Conservation (phyloP, 495 filamentous ascomycete species). For the Parathielavia appendiculata region DNA sequence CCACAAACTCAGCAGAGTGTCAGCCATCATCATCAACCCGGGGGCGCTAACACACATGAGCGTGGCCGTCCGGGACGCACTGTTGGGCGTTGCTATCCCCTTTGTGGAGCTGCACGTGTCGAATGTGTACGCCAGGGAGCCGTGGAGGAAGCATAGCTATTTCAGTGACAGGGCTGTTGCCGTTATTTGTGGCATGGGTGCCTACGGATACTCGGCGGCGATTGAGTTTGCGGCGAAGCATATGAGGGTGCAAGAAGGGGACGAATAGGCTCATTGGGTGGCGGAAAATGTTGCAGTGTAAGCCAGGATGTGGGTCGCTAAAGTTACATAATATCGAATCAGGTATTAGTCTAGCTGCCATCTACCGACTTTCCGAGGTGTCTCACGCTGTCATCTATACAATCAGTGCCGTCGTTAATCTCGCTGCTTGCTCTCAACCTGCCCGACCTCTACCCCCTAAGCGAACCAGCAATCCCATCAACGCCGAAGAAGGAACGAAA, state of each 20-base stretch:
- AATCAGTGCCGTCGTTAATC: background rate
- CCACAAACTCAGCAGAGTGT: constrained; percentile 15
- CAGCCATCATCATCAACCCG: constrained; percentile 64
- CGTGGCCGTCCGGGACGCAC: constrained; percentile 62
- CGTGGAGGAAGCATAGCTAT: constrained; percentile 59
- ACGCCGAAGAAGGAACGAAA: background rate
- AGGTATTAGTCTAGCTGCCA: background rate
- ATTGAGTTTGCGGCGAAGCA: constrained; percentile 55
- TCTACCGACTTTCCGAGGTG: background rate
- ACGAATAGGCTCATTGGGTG: background rate
- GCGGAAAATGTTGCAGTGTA: background rate
- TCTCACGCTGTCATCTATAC: too few relatives aligned
- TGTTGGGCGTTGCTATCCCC: constrained; percentile 57
- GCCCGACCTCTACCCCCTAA: background rate
- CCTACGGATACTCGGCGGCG: constrained; percentile 64
- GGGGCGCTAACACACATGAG: constrained; percentile 65
- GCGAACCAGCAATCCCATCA: background rate
- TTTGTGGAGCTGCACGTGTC: constrained; percentile 68
- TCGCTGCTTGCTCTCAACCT: background rate
- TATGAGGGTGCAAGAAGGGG: constrained; percentile 35
- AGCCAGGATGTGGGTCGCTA: background rate
- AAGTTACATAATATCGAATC: background rate
- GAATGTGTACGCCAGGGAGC: constrained; percentile 63
- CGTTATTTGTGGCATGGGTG: constrained; percentile 62
- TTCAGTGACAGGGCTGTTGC: constrained; percentile 66